Evolutionary conservation across 306 rosid genomes (phyloP), one percentile per base, ranked within the genome.

Genomic region (Cyclanthera cordifolia): DNA sequence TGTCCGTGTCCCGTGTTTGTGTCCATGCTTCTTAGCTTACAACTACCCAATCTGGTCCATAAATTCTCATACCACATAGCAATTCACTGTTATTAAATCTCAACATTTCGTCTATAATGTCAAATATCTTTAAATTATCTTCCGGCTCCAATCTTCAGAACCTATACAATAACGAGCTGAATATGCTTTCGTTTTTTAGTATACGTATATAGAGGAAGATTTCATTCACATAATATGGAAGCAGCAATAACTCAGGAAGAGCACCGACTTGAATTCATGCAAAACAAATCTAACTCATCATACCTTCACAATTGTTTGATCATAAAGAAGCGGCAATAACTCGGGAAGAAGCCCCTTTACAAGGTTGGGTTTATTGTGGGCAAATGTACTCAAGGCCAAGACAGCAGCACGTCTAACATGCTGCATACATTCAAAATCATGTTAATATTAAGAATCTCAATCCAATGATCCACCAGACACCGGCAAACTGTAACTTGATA

Each of bases 351-450:
- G 96, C 37, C 94, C 97, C 83, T 90, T 94, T 75, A 94, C 78
- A 37, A 90, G 88, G 79, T 94, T 90, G 39, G 99, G 97, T 80
- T 94, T 94, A 75, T 94, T 90, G 91, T 94, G 99, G 46, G 99
- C 97, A 70, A 90, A 94, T 52, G 99, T 94, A 81, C 94, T 94
- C 72, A 94, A 79, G 58, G 96, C 97, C 96, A 94, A 81, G 66
- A 94, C 99, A 72, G 96, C 99, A 48, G 99, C 99, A 74, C 99
- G 95, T 80, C 99, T 88, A 50, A 90, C 99, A 86, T 94, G 96
- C 99, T 94, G 85, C 83, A 78, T 58, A 20, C 50, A 61, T 52
- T 49, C 78, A 76, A 54, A 72, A 77, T 75, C 68, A 76, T 80
- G 30, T 45, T 53, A 56, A 20, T 49, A 24, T 34, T 54, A 53